These are phyloP conservation scores for Aciculoconidium aculeatum DNA, from an alignment of 805 yeast genomes.

Conservation along the genomic window DNA sequence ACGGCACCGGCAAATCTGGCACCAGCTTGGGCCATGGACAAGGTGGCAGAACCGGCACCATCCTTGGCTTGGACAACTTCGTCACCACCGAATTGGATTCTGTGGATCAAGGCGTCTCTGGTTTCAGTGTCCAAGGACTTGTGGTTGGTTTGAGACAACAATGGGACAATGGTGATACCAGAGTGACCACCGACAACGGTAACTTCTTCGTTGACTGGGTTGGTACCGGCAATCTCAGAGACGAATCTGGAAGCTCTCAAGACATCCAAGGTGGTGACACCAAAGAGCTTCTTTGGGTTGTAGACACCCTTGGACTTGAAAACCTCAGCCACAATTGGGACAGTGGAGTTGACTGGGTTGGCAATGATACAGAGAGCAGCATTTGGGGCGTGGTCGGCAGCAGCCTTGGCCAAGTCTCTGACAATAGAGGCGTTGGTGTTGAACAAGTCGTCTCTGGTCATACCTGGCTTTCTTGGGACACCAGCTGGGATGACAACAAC, in stretches of 20 bases:
- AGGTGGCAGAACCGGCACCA: slow-evolving; percentile 81
- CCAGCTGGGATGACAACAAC: slow-evolving; percentile 95
- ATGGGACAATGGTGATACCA: slow-evolving; percentile 92
- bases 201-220: slow-evolving; percentile 73
- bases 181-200: slow-evolving; percentile 97
- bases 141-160: slow-evolving; percentile 80
- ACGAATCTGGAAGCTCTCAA: slow-evolving; percentile 86
- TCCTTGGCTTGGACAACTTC: slow-evolving; percentile 82
- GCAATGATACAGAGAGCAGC: slow-evolving; percentile 81
- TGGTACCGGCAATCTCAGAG: slow-evolving; percentile 58
- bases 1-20: slow-evolving; percentile 66
- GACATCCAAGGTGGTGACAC: slow-evolving; percentile 93
- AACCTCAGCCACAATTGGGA: slow-evolving; percentile 93
- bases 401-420: slow-evolving; percentile 82
- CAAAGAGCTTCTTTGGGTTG: slow-evolving; percentile 88
- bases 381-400: slow-evolving; percentile 76
- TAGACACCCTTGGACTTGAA: slow-evolving; percentile 79
- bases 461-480: slow-evolving; percentile 98
- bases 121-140: slow-evolving; percentile 57
- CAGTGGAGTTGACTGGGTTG: slow-evolving; percentile 96
- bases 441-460: slow-evolving; percentile 97
- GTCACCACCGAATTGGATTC: slow-evolving; percentile 93
- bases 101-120: slow-evolving; percentile 63
- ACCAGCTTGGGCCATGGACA: slow-evolving; percentile 88
- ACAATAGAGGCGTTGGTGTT: slow-evolving; percentile 95